A percentile compares a stretch with the other conserved stretches of the same genome.
These are phyloP conservation scores for Annulohypoxylon maeteangense DNA, from an alignment of 495 filamentous ascomycete species.

Conservation along the genomic window DNA sequence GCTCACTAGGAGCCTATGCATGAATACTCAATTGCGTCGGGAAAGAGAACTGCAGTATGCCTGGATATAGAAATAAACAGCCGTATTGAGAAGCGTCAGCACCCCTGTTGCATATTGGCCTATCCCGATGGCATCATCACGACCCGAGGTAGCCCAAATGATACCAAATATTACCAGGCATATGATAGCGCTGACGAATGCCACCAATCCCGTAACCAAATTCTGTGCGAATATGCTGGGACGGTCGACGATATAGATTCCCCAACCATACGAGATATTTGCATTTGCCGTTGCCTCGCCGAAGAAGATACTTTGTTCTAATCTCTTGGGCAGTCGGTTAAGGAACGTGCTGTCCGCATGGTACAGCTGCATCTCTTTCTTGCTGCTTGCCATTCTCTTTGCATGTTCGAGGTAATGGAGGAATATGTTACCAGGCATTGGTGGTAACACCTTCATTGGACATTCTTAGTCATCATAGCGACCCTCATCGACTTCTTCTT, in stretches of 20 bases:
- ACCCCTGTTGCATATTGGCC: not conserved
- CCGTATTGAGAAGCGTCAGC: not conserved
- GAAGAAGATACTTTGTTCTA: not conserved
- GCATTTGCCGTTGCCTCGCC: no score
- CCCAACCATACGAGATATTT: not conserved
- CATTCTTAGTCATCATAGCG: not conserved
- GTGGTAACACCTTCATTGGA: not conserved
- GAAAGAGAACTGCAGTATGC: not conserved
- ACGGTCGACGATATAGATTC: not conserved
- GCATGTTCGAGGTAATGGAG: slow-evolving; percentile 1
- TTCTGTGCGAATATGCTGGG: not conserved
- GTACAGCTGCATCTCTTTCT: not conserved
- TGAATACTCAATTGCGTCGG: not conserved
- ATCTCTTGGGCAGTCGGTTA: not conserved
- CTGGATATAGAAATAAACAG: not conserved
- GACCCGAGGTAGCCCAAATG: not conserved
- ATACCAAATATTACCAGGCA: not conserved
- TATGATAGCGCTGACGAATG: not conserved
- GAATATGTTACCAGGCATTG: not conserved
- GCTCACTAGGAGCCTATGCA: not conserved
- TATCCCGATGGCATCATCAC: not conserved
- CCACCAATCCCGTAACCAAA: not conserved
- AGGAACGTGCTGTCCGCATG: not conserved
- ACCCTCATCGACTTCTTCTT: not conserved
- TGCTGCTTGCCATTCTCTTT: not conserved